Percentiles rank a stretch among this genome's conserved stretches.
These are phyloP conservation scores for Curvularia eragrostidis DNA, from an alignment of 2,329 filamentous ascomycete species.

Conservation along the genomic window DNA sequence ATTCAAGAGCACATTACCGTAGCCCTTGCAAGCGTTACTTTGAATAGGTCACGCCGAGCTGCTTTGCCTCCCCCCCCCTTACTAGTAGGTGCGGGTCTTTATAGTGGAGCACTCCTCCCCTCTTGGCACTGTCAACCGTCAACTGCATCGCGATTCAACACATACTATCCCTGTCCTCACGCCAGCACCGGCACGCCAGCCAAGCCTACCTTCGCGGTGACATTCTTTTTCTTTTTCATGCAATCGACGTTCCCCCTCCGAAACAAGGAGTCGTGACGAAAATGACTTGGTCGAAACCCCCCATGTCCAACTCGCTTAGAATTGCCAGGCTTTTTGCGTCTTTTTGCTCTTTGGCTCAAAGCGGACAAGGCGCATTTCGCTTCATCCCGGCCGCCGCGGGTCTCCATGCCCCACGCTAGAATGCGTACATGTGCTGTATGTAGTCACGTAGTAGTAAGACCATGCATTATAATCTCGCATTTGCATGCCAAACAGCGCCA, in stretches of 20 bases:
- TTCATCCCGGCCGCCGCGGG: slow-evolving; percentile 9
- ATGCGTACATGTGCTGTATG: not conserved
- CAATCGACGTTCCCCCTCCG: not conserved
- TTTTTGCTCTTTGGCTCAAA: not conserved
- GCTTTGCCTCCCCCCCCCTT: not conserved
- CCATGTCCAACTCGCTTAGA: too few species aligned
- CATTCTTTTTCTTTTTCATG: not conserved
- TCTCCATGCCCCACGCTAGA: not conserved
- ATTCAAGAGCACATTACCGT: not conserved
- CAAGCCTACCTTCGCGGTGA: not conserved
- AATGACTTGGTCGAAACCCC: slow-evolving; percentile 4
- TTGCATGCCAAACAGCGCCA: not conserved
- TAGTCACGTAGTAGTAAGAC: too few species aligned
- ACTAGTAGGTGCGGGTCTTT: not conserved
- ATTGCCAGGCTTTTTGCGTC: too few species aligned
- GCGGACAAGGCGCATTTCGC: slow-evolving; percentile 10
- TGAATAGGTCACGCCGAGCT: not conserved
- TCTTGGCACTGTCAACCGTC: not conserved
- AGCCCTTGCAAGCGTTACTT: not conserved
- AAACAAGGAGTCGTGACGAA: slow-evolving; percentile 15
- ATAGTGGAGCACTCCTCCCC: not conserved
- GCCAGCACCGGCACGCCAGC: not conserved
- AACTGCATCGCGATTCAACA: not conserved
- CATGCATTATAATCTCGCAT: not conserved
- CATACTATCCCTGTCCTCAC: not conserved